Percentiles rank a stretch among this genome's conserved stretches.
Conservation (phyloP, 1,139 yeast genomes). For the Candida sp. region DNA sequence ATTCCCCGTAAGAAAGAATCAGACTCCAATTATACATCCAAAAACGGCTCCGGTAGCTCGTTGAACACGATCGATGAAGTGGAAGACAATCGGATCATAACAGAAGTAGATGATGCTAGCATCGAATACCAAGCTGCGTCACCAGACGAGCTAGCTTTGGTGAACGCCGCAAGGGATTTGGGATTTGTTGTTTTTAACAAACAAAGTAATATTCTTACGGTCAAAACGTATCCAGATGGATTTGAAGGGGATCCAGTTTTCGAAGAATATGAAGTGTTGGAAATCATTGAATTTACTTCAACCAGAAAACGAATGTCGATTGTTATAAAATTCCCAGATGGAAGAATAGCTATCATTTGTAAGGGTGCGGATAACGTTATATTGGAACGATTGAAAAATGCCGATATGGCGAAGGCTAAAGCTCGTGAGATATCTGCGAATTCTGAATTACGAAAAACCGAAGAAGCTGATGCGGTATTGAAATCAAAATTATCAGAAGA, state of each 20-base stretch:
- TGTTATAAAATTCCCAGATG: constrained; percentile 76
- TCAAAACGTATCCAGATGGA: constrained; percentile 84
- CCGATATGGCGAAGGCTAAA: constrained; percentile 57
- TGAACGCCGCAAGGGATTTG: constrained; percentile 91
- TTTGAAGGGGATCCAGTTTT: constrained; percentile 59
- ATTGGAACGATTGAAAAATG: constrained; percentile 63
- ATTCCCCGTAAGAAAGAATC: constrained; percentile 49
- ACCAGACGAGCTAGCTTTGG: constrained; percentile 93
- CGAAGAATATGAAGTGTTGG: constrained; percentile 72
- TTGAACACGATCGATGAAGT: constrained; percentile 10
- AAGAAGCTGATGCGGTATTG: constrained; percentile 79
- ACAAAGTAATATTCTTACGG: constrained; percentile 51
- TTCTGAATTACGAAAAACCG: constrained; percentile 62
- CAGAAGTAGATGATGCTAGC: constrained; percentile 34
- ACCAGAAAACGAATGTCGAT: constrained; percentile 93
- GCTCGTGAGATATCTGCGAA: constrained; percentile 60
- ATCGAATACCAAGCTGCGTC: constrained; percentile 89
- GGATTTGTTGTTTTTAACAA: constrained; percentile 81
- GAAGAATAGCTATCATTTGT: constrained; percentile 74
- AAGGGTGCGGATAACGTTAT: constrained; percentile 98
- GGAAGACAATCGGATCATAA: constrained; percentile 6
- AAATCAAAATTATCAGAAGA: constrained; percentile 43
- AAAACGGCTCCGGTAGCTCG: constrained; percentile 4
- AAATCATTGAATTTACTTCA: constrained; percentile 82
- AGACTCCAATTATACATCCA: constrained; percentile 11